A percentile compares a stretch with the other conserved stretches of the same genome.
These are phyloP conservation scores for Coemansia sp. DNA, from an alignment of 192 early-diverging fungal genomes.

Conservation along the genomic window DNA sequence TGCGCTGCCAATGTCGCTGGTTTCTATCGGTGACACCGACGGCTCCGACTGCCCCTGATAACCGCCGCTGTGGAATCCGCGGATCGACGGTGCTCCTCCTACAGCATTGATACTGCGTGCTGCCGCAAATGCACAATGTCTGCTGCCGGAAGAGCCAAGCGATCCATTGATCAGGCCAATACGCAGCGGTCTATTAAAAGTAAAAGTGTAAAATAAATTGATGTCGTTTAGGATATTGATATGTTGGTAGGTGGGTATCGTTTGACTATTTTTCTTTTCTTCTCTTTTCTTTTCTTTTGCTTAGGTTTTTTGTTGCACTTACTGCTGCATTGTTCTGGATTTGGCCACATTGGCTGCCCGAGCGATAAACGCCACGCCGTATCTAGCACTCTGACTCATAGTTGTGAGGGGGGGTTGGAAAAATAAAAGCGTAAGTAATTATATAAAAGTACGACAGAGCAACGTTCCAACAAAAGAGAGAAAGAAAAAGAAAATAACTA, in stretches of 20 bases:
- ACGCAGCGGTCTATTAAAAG: slow-evolving; percentile 1
- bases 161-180: background rate
- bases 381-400: slow-evolving; percentile 9
- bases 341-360: background rate
- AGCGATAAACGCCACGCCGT: slow-evolving; percentile 8
- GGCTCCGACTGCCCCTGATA: background rate
- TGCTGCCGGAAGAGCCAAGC: background rate
- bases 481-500: too few relatives aligned
- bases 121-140: background rate
- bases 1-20: slow-evolving; percentile 4
- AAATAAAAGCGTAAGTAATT: background rate
- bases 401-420: too few relatives aligned
- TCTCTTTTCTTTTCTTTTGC: background rate
- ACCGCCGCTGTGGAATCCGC: slow-evolving; percentile 8
- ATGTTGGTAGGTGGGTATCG: background rate
- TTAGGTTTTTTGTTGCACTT: background rate
- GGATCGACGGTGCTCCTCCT: background rate
- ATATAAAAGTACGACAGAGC: background rate
- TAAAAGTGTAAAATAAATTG: background rate
- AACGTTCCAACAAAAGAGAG: background rate
- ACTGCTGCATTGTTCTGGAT: background rate
- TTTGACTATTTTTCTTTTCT: background rate
- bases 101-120: background rate
- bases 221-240: too few relatives aligned
- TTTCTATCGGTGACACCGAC: background rate